A percentile compares a stretch with the other conserved stretches of the same genome.
Evolutionary conservation across 345 rosid species (phyloP).

Genomic region (Lepidium sativum): DNA sequence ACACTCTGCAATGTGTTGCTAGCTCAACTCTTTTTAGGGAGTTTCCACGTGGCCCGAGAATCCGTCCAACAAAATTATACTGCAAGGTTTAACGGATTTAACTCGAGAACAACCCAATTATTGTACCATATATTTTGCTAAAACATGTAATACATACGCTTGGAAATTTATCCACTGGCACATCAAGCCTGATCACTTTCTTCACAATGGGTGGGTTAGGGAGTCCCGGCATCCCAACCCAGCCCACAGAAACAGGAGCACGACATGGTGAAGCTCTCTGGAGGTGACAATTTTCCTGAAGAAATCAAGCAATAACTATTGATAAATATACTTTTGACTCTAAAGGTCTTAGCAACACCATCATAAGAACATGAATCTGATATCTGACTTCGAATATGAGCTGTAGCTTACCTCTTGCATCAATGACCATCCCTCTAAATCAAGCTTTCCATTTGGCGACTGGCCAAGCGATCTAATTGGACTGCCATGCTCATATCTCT

Average conservation of each 20-base stretch:
- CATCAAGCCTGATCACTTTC: slow-evolving; percentile 79
- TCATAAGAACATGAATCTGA: neutral
- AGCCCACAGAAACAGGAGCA: slow-evolving; percentile 52
- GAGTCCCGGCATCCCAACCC: slow-evolving; percentile 68
- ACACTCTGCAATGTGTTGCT: slow-evolving; percentile 73
- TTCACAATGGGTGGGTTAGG: slow-evolving; percentile 56
- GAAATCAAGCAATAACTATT: slow-evolving; percentile 13
- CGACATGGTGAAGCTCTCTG: slow-evolving; percentile 63
- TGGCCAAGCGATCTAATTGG: slow-evolving; percentile 72
- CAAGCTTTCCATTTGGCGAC: slow-evolving; percentile 62
- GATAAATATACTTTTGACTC: neutral
- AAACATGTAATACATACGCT: slow-evolving; percentile 41
- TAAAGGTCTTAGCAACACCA: neutral
- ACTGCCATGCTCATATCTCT: slow-evolving; percentile 77
- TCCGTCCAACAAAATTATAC: slow-evolving; percentile 91
- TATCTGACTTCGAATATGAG: neutral
- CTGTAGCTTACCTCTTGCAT: slow-evolving; percentile 68
- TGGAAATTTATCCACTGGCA: slow-evolving; percentile 88
- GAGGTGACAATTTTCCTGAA: slow-evolving; percentile 69
- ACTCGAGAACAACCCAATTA: neutral
- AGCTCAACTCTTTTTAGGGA: slow-evolving; percentile 91
- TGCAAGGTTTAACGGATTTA: slow-evolving; percentile 34
- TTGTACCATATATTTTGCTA: neutral
- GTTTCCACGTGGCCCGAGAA: slow-evolving; percentile 97
- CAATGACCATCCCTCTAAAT: slow-evolving; percentile 65